Percentiles rank a stretch among this genome's conserved stretches.
Conservation (phyloP, 768 basidiomycete genomes). For the Amanita polypyramis region DNA sequence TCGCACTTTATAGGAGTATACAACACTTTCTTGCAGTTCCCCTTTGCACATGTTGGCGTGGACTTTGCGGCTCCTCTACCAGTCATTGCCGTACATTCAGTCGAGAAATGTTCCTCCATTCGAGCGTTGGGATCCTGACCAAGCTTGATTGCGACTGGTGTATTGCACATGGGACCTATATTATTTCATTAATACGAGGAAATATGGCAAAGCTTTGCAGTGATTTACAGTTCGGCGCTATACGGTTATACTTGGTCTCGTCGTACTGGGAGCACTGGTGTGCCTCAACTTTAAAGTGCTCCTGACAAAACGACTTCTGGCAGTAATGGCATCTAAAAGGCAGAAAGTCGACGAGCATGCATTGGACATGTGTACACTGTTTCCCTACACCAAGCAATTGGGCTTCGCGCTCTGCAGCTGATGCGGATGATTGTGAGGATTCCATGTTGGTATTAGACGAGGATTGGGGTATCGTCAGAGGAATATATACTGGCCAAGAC, state of each 20-base stretch:
- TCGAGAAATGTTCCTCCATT: slow-evolving; percentile 67
- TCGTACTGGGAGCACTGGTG: slow-evolving; percentile 68
- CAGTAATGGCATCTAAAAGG: slow-evolving; percentile 86
- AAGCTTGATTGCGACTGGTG: slow-evolving; percentile 62
- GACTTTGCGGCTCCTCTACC: slow-evolving; percentile 41
- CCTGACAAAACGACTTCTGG: slow-evolving; percentile 56
- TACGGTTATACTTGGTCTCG: slow-evolving; percentile 56
- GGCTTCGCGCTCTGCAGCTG: slow-evolving; percentile 29
- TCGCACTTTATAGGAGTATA: slow-evolving; percentile 67
- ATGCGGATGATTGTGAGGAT: slow-evolving; percentile 13
- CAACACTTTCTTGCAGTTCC: slow-evolving; percentile 62
- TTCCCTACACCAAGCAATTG: slow-evolving; percentile 58
- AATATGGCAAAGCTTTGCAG: not conserved
- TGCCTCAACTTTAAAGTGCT: slow-evolving; percentile 62
- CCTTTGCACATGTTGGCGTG: slow-evolving; percentile 47
- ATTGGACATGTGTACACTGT: slow-evolving; percentile 59
- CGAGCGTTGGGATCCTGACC: slow-evolving; percentile 74
- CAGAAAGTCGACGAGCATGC: slow-evolving; percentile 71
- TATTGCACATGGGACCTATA: slow-evolving; percentile 70
- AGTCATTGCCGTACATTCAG: slow-evolving; percentile 59
- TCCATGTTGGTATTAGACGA: slow-evolving; percentile 8
- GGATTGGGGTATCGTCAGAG: not conserved
- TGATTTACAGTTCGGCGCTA: slow-evolving; percentile 39
- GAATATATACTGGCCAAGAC: not conserved
- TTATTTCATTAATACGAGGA: slow-evolving; percentile 1